Evolutionary conservation across 2,329 filamentous ascomycete species (phyloP).

Genomic region (Escovopsis weberi): DNA sequence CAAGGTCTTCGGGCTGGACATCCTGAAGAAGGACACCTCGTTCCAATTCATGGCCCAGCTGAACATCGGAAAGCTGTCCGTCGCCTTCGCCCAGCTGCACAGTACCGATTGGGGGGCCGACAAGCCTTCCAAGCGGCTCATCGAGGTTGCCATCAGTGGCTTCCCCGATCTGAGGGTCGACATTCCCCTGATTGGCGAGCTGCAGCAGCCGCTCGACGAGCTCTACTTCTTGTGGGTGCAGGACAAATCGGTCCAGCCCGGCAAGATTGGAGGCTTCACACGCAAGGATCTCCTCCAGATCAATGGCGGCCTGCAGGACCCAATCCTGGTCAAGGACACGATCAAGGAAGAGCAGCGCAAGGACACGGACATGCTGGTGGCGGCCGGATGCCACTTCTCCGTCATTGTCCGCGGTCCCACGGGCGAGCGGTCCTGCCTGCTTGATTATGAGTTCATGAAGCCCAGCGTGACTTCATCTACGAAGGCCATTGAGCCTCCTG

Average conservation of each 20-base stretch:
- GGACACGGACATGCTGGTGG: constrained; percentile 8
- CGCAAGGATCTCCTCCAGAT: constrained; percentile 2
- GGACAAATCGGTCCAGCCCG: constrained; percentile 6
- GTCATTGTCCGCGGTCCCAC: constrained; percentile 8
- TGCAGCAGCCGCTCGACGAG: constrained; percentile 21
- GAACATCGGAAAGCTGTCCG: constrained; percentile 2
- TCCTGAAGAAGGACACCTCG: constrained; percentile 4
- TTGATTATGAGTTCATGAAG: constrained; percentile 15
- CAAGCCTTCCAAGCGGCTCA: constrained; percentile 9
- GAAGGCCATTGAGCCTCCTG: neutral
- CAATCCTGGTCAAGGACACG: constrained; percentile 5
- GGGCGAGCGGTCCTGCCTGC: constrained; percentile 5
- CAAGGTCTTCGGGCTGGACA: constrained; percentile 2
- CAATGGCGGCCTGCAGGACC: constrained; percentile 1
- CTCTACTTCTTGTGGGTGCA: constrained; percentile 20
- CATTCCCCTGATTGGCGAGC: constrained; percentile 16
- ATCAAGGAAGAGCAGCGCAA: constrained; percentile 3
- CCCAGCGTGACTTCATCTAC: neutral
- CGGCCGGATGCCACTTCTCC: constrained; percentile 13
- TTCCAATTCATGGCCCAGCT: constrained; percentile 8
- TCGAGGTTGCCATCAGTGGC: constrained; percentile 7
- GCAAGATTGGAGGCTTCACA: constrained; percentile 1
- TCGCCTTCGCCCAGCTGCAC: constrained; percentile 8
- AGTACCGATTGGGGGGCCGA: constrained; percentile 3
- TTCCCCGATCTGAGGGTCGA: constrained; percentile 10